These are phyloP conservation scores for Chlamydomonas reinhardtii DNA, from an alignment of 163 green algal species.

Conservation along the genomic window DNA sequence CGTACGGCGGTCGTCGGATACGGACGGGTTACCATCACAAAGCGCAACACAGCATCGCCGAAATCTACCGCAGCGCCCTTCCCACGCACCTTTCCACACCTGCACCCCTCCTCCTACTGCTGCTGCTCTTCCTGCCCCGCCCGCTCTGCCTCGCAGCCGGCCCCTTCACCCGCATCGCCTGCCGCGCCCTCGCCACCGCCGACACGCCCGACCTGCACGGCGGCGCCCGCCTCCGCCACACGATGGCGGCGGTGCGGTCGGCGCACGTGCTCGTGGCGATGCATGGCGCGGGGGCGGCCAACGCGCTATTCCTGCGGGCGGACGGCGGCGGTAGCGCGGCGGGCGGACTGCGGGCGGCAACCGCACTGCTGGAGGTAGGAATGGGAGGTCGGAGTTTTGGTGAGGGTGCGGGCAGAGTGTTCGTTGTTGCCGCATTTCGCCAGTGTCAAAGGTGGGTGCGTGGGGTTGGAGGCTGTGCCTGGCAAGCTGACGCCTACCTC, in stretches of 20 bases:
- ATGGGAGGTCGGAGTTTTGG: too few relatives aligned
- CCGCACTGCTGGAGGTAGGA: neutral
- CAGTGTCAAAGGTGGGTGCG: too few relatives aligned
- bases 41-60: too few relatives aligned
- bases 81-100: too few relatives aligned
- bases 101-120: too few relatives aligned
- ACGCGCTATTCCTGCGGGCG: constrained; percentile 8
- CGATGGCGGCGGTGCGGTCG: constrained; percentile 13
- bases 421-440: too few relatives aligned
- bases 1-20: too few relatives aligned
- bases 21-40: too few relatives aligned
- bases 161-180: constrained; percentile 5
- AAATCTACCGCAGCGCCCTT: too few relatives aligned
- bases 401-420: too few relatives aligned
- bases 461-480: too few relatives aligned
- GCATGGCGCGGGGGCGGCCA: constrained; percentile 23
- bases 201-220: constrained; percentile 17
- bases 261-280: constrained; percentile 27
- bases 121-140: neutral
- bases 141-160: neutral
- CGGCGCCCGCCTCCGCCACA: constrained; percentile 6
- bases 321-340: neutral
- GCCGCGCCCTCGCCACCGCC: constrained; percentile 5
- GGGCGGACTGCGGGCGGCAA: neutral
- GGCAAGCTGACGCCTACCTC: too few relatives aligned